A percentile compares a stretch with the other conserved stretches of the same genome.
Evolutionary conservation across 73 alveolate genomes (phyloP).

Genomic region (Blepharisma stoltei): DNA sequence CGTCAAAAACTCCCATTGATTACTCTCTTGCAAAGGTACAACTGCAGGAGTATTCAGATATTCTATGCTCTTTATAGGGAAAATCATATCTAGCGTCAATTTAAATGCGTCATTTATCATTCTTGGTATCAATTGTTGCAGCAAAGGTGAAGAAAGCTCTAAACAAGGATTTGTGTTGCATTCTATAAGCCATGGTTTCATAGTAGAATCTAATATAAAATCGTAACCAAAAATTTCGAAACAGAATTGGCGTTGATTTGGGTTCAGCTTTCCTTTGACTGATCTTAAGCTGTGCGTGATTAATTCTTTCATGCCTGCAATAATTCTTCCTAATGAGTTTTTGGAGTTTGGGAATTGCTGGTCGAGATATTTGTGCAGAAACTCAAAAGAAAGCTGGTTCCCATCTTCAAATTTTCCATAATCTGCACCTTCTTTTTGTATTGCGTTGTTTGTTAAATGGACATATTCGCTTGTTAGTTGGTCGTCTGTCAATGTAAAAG

Average conservation of each 20-base stretch:
- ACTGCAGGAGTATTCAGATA: too few relatives aligned
- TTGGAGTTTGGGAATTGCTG: conserved; percentile 35
- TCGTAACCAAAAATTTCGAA: conserved; percentile 88
- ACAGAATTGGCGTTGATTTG: conserved; percentile 65
- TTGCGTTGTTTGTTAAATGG: conserved; percentile 93
- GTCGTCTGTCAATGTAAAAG: conserved; percentile 64
- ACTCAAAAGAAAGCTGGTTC: conserved; percentile 58
- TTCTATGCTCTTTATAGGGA: not conserved
- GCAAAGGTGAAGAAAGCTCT: conserved; percentile 51
- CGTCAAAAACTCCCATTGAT: not conserved
- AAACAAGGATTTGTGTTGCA: conserved; percentile 84
- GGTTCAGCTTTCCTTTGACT: conserved; percentile 44
- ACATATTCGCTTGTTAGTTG: conserved; percentile 70
- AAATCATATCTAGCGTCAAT: conserved; percentile 41
- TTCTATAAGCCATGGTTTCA: conserved; percentile 79
- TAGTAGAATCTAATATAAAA: conserved; percentile 67
- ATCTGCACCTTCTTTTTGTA: conserved; percentile 76
- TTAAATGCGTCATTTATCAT: conserved; percentile 45
- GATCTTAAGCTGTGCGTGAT: conserved; percentile 45
- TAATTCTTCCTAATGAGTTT: conserved; percentile 34
- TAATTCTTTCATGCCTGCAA: conserved; percentile 59
- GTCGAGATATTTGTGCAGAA: conserved; percentile 46
- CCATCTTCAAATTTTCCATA: conserved; percentile 94
- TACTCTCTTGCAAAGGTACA: too few relatives aligned
- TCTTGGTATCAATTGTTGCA: conserved; percentile 40